phyloP scores from a whole-genome alignment of 306 rosid species.

The Cajanus cajan region DNA sequence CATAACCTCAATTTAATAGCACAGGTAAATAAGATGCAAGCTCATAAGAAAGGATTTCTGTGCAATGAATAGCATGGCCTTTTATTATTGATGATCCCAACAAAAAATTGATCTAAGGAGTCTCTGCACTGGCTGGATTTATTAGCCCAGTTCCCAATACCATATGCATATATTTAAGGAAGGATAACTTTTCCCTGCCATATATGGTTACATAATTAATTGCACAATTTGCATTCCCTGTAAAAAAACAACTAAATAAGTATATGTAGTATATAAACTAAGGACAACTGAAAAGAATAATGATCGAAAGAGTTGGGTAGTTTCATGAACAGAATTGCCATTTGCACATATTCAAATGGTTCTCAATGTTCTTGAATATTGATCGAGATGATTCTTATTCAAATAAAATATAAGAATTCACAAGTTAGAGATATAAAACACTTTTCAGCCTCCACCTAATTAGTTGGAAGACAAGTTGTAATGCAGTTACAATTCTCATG shows the following conservation, averaged over 20 bases:
- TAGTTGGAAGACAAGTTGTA: background rate
- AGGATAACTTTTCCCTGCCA: background rate
- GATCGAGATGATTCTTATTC: background rate
- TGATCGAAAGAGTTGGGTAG: background rate
- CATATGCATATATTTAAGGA: background rate
- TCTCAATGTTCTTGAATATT: background rate
- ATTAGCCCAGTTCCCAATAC: background rate
- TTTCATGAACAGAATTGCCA: background rate
- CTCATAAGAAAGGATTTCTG: background rate
- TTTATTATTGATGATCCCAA: background rate
- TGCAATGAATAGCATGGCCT: background rate
- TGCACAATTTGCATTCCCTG: background rate
- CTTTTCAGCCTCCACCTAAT: background rate
- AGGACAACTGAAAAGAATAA: background rate
- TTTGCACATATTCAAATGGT: background rate
- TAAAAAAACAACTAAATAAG: background rate
- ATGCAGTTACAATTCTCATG: background rate
- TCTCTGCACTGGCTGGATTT: background rate
- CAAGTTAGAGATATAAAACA: background rate
- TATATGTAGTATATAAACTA: background rate
- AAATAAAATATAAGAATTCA: constrained; percentile 5
- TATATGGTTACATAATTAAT: background rate
- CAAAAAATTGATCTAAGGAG: background rate
- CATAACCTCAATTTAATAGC: background rate
- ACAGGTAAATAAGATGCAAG: background rate